Evolutionary conservation across 2,329 filamentous ascomycete genomes (phyloP), one percentile per base, ranked within the genome.

Genomic region (Fusarium tuaranense): DNA sequence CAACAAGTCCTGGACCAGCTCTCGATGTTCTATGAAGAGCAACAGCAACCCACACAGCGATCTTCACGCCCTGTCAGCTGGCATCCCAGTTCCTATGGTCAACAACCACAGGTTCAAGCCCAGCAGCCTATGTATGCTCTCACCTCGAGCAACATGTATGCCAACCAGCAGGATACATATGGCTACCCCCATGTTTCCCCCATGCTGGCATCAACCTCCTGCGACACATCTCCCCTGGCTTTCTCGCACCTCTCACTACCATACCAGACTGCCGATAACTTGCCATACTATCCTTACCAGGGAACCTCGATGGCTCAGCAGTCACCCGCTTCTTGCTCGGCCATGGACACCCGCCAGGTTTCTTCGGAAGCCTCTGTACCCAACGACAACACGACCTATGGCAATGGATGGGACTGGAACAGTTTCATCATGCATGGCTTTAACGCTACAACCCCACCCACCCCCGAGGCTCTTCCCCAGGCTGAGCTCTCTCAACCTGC

Each of bases 51-150:
- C 51, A 39, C 38, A 36, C 67, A 72, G 39, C 81, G 83, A 78
- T 82, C 86, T 44, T 83, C 83, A 63, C 88, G 93, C 48, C 93
- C 93, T 7, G 85, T 94, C 55, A 95, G 93, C 85, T 95, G 93
- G 93, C 93, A 95, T 80, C 92, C 93, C 4, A 88, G 89, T 25
- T 89, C 92, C 12, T 86, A 89, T 68, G 81, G 85, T 22, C 81
- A 81, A 53, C 74, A 80, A 78, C 80, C 83, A 18, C 81, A 82
- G 69, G 81, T 82, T 58, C 82, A 84, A 63, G 78, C 81, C 48
- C 84, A 84, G 22, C 81, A 82, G 67, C 68, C 82, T 34, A 78
- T 81, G 74, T 85, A 87, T 72, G 78, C 83, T 14, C 81, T 86
- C 39, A 81, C 86, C 9, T 79, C 82, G 6, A 78, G 82, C 39